A percentile compares a stretch with the other conserved stretches of the same genome.
phyloP scores from a whole-genome alignment of 2,329 filamentous ascomycete genomes.

The Beauveria medogensis region DNA sequence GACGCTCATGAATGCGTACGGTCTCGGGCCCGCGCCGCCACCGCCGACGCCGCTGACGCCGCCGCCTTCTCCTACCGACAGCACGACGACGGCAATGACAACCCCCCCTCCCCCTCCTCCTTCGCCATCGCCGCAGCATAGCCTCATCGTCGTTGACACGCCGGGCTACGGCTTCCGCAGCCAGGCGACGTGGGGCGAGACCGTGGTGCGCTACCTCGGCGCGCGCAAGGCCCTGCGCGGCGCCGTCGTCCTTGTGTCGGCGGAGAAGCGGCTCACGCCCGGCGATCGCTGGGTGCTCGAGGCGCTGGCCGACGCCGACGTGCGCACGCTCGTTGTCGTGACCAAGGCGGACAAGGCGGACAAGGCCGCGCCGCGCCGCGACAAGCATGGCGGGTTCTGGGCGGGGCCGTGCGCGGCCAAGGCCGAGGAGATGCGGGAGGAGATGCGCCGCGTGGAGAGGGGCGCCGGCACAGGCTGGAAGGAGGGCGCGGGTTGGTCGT shows the following conservation, averaged over 20 bases:
- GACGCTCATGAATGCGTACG: slow-evolving; percentile 47
- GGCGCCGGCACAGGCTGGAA: slow-evolving; percentile 21
- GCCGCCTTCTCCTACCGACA: slow-evolving; percentile 18
- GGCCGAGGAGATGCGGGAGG: slow-evolving; percentile 20
- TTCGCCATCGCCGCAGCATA: slow-evolving; percentile 32
- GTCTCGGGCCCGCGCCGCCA: slow-evolving; percentile 36
- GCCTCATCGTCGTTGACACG: slow-evolving; percentile 43
- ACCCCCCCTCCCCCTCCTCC: too few relatives aligned
- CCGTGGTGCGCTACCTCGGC: slow-evolving; percentile 43
- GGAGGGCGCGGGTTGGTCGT: slow-evolving; percentile 21
- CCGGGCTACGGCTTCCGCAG: slow-evolving; percentile 43
- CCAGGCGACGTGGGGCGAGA: slow-evolving; percentile 41
- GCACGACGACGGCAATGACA: slow-evolving; percentile 18
- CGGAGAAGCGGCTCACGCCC: slow-evolving; percentile 41
- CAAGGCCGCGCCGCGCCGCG: slow-evolving; percentile 18
- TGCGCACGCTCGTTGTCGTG: slow-evolving; percentile 41
- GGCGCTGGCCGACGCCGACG: slow-evolving; percentile 36
- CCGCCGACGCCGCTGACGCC: slow-evolving; percentile 18
- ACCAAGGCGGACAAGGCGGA: slow-evolving; percentile 47
- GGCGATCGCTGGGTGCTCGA: slow-evolving; percentile 40
- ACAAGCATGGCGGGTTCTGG: slow-evolving; percentile 26
- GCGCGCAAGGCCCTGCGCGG: slow-evolving; percentile 40
- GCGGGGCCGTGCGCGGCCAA: slow-evolving; percentile 19
- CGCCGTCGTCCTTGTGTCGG: slow-evolving; percentile 45
- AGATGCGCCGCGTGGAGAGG: slow-evolving; percentile 19